phyloP scores from a whole-genome alignment of 2,329 filamentous ascomycete species.

The Alternaria incomplexa region DNA sequence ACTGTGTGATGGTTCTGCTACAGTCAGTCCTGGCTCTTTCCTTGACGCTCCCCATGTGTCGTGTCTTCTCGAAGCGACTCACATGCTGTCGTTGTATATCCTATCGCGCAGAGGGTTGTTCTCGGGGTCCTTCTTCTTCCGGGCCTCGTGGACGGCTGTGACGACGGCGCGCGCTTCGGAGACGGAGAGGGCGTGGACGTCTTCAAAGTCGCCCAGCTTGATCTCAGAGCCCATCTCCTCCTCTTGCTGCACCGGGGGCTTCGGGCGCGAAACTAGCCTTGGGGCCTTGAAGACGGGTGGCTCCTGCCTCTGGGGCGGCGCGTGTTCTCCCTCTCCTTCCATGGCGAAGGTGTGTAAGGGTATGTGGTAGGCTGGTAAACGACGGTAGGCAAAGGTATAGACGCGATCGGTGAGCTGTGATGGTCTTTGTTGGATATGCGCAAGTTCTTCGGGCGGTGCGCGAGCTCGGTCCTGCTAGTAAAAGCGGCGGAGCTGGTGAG shows the following conservation, averaged over 20 bases:
- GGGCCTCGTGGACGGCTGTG: conserved; percentile 83
- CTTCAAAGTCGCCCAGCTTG: conserved; percentile 90
- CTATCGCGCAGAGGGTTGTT: conserved; percentile 78
- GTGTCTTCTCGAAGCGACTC: conserved; percentile 18
- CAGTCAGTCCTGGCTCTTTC: conserved; percentile 13
- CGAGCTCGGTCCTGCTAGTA: background rate
- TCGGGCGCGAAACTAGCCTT: conserved; percentile 48
- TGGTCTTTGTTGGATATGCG: conserved; percentile 4
- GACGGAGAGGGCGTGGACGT: conserved; percentile 88
- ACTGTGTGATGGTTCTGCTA: conserved; percentile 79
- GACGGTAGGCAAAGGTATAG: background rate
- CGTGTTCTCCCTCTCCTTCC: conserved; percentile 38
- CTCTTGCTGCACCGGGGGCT: conserved; percentile 74
- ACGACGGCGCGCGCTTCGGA: conserved; percentile 93
- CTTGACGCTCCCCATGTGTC: background rate
- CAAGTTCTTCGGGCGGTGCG: background rate
- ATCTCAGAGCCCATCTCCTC: conserved; percentile 85
- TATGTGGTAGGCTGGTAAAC: background rate
- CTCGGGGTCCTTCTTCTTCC: conserved; percentile 68
- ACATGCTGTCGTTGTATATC: conserved; percentile 64
- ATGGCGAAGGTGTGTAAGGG: conserved; percentile 20
- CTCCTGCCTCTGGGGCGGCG: conserved; percentile 19
- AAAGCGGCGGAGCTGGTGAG: background rate
- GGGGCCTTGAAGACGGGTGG: conserved; percentile 40
- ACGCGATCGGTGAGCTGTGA: background rate